Base-by-base conservation (phyloP, 2,329 filamentous ascomycete species). In the Furcasterigmium sp. region DNA sequence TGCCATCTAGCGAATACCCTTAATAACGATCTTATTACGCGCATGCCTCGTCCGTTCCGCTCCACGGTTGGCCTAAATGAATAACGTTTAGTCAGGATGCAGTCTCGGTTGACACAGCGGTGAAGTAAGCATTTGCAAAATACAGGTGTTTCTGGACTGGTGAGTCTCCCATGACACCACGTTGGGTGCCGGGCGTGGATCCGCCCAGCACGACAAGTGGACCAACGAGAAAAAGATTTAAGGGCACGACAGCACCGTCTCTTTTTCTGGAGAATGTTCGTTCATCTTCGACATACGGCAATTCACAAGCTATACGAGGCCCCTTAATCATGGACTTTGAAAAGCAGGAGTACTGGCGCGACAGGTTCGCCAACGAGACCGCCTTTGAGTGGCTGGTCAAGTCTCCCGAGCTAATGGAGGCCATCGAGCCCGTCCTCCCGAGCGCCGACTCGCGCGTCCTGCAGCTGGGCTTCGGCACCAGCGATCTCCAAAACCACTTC, bases 401-500 rank as follows among this genome's bases (percentile, higher is more conserved):
- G 3, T 74, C 72, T 0, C 46, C 55, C 1, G 57, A 60, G 11
- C 72, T 76, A 48, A 54, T 71, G 44, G 46, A 54, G 21, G 51
- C 71, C 42, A 42, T 72, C 23, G 54, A 63, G 21, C 68, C 70
- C 1, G 48, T 64, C 28, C 60, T 75, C 4, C 42, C 47, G 8
- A 18, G 17, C 5, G 29, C 29, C 4, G 13, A 14, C 3, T 50
- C 61, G 18, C 54, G 51, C 11, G 65, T 75, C 47, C 61, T 75
- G 6, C 68, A 76, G 35, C 49, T 76, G 3, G 73, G 73, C 43
- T 68, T 61, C 36, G 73, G 73, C 11, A 76, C 70, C 7, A 75
- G 71, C 54, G 70, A 73, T 47, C 53, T 76, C 23, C 70, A 75
- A 19, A 71, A 65, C 48, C 63, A 67, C 46, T 57, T 75, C n/a